Evolutionary conservation across 2,329 filamentous ascomycete species (phyloP).

Genomic region (Paecilomyces niveus): DNA sequence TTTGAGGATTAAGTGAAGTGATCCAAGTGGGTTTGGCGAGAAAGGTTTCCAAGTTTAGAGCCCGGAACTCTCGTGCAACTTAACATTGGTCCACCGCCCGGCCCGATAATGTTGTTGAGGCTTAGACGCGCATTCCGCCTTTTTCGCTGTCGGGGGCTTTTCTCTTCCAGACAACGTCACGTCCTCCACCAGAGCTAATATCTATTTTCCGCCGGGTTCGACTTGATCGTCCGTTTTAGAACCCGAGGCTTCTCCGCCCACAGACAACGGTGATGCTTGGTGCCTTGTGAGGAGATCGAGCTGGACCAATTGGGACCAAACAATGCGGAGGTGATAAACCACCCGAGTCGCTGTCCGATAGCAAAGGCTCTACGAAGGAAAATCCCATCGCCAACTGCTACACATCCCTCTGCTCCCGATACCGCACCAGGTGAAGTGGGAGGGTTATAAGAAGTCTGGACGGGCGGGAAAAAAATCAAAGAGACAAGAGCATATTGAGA

Average conservation of each 20-base stretch:
- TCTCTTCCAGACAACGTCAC: neutral
- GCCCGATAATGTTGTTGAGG: neutral
- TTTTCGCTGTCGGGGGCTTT: neutral
- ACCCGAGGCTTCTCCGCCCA: neutral
- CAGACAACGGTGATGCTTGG: neutral
- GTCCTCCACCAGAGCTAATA: neutral
- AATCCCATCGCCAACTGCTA: neutral
- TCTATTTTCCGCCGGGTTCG: neutral
- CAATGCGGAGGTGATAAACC: neutral
- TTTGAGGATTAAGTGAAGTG: neutral
- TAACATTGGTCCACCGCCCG: neutral
- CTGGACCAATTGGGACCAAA: neutral
- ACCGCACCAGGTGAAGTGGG: neutral
- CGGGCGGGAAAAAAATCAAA: neutral
- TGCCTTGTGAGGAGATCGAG: neutral
- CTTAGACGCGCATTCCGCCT: neutral
- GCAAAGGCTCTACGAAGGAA: neutral
- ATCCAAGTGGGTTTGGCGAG: neutral
- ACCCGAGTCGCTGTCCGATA: neutral
- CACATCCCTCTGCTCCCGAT: neutral
- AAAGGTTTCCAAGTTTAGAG: neutral
- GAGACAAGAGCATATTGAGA: neutral
- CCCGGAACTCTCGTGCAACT: neutral
- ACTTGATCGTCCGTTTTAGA: neutral
- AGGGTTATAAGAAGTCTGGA: neutral